These are phyloP conservation scores for Mentha longifolia DNA, from an alignment of 257 asterid species.

Conservation along the genomic window DNA sequence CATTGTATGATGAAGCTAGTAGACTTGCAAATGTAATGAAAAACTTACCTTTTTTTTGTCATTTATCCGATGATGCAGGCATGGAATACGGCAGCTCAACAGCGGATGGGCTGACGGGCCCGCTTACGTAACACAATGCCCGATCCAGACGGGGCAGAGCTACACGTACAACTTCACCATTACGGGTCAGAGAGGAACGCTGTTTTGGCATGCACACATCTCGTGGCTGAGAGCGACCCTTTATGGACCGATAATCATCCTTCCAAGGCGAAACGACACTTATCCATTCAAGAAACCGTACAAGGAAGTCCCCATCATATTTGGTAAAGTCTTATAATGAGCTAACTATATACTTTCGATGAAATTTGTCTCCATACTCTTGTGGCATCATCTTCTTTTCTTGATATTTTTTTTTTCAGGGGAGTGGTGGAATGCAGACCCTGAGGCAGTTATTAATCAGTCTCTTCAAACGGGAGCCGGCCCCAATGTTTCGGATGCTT, in stretches of 20 bases:
- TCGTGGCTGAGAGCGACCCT: slow-evolving; percentile 69
- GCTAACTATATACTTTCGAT: not conserved
- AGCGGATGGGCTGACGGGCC: slow-evolving; percentile 85
- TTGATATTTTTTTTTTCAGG: slow-evolving; percentile 37
- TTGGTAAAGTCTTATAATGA: slow-evolving; percentile 41
- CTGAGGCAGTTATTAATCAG: slow-evolving; percentile 68
- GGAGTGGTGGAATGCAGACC: slow-evolving; percentile 76
- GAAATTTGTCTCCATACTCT: not conserved
- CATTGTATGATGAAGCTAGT: not conserved
- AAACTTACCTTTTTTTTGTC: not conserved
- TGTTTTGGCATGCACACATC: slow-evolving; percentile 75
- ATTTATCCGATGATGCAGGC: slow-evolving; percentile 43
- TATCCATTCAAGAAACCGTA: slow-evolving; percentile 70
- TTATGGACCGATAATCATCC: slow-evolving; percentile 64
- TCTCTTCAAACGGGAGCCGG: slow-evolving; percentile 69
- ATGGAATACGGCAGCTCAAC: slow-evolving; percentile 62
- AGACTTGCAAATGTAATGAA: not conserved
- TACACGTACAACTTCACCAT: slow-evolving; percentile 74
- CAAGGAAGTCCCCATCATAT: slow-evolving; percentile 63
- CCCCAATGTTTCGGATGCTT: slow-evolving; percentile 74
- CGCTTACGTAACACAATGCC: slow-evolving; percentile 69
- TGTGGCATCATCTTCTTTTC: not conserved
- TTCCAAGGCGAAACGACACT: slow-evolving; percentile 56
- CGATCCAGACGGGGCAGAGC: slow-evolving; percentile 57
- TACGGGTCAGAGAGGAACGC: slow-evolving; percentile 72